Evolutionary conservation across 202 grass and related monocot genomes (phyloP).

Genomic region (Setaria viridis): DNA sequence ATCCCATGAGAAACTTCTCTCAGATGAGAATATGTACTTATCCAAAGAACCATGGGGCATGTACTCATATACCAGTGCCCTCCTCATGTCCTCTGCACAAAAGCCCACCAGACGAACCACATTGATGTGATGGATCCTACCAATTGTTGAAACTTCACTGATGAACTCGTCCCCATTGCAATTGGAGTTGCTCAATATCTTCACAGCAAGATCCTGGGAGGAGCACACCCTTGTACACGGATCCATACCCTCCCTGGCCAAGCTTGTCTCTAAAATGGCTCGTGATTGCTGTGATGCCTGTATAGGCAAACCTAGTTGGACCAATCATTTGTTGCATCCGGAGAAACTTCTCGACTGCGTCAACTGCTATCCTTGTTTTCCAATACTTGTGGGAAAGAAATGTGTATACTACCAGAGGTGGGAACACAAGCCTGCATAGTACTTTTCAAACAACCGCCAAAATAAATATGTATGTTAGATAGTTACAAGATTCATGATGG

Average conservation of each 20-base stretch:
- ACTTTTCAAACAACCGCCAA: conserved; percentile 31
- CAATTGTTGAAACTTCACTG: conserved; percentile 61
- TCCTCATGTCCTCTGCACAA: conserved; percentile 57
- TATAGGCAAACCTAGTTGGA: conserved; percentile 46
- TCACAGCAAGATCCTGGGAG: too few relatives aligned
- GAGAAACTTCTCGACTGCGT: conserved; percentile 37
- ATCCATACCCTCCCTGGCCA: conserved; percentile 53
- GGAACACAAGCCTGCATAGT: conserved; percentile 27
- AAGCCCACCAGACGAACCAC: conserved; percentile 59
- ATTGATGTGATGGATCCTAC: conserved; percentile 62
- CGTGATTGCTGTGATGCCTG: conserved; percentile 51
- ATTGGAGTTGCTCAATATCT: too few relatives aligned
- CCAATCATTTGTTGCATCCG: conserved; percentile 37
- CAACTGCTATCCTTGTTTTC: conserved; percentile 14
- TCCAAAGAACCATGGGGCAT: conserved; percentile 58
- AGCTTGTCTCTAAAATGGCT: conserved; percentile 57
- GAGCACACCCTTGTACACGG: conserved; percentile 60
- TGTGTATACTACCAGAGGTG: neutral
- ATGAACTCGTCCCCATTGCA: conserved; percentile 70
- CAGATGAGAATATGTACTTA: conserved; percentile 55
- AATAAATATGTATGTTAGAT: neutral
- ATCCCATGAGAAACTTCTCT: conserved; percentile 54
- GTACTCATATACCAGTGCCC: conserved; percentile 59
- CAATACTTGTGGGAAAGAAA: conserved; percentile 43
- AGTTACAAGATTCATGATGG: neutral